Base-by-base conservation (phyloP, 768 basidiomycete species). In the Russula olivacea region DNA sequence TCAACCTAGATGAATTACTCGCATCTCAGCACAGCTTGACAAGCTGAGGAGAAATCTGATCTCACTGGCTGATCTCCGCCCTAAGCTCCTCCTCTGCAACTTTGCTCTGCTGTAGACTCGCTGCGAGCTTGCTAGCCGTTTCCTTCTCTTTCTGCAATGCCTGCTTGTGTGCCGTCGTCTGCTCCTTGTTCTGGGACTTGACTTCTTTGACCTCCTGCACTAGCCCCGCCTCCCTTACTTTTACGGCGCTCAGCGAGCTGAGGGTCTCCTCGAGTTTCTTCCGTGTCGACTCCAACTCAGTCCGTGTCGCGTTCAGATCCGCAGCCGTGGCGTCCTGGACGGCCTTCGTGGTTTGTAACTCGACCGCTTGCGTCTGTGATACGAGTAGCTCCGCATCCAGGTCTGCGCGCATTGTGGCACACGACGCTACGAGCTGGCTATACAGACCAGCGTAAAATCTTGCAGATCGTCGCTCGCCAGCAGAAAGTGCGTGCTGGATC, bases 61-160 rank as follows among this genome's bases (percentile, higher is more conserved):
- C 85, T 59, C 67, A 91, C 92, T 78, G 76, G 40, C 86, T 82
- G 48, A 90, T 77, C 64, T 93, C 91, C 30, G 79, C 79, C 38
- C 82, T 79, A 58, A 94, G 77, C 4, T 80, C 81, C 36, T 85
- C 84, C 71, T 93, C 89, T 4, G 86, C 83, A 65, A 80, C 80
- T 66, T 83, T 80, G 64, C 74, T 78, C 73, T 82, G 81, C 65
- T 83, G 79, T 38, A 86, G 71, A 6, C 81, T 76, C 17, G 71
- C 71, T 0, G 80, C 78, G 41, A 89, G 72, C 25, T 81, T 76
- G 61, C 82, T 79, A 10, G 76, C 69, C 0, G 75, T 66, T 30
- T 83, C 71, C 59, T 69, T 71, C 65, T 77, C 75, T 38, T 69
- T 68, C 52, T 67, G 66, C 45, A 74, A 57, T 1, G 55, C 63